A percentile compares a stretch with the other conserved stretches of the same genome.
Conservation (phyloP, 2,329 filamentous ascomycete species). For the Lomentospora prolificans region DNA sequence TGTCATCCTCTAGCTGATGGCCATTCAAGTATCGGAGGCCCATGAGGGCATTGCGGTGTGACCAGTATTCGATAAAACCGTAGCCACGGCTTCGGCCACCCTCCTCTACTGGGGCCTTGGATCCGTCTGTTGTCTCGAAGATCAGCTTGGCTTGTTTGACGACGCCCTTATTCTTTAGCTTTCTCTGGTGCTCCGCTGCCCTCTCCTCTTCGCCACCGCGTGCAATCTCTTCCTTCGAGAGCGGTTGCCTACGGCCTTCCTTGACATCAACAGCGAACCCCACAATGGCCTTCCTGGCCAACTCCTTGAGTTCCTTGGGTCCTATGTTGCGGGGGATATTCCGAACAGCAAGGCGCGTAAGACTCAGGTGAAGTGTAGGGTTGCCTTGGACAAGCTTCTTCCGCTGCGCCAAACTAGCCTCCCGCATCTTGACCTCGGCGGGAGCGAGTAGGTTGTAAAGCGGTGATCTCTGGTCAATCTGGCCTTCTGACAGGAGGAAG, state of each 20-base stretch:
- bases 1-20: conserved; percentile 44
- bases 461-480: conserved; percentile 65
- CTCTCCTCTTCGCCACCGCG: conserved; percentile 73
- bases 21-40: conserved; percentile 90
- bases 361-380: conserved; percentile 75
- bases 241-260: conserved; percentile 58
- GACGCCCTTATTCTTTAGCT: conserved; percentile 72
- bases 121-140: conserved; percentile 78
- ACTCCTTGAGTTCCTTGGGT: conserved; percentile 80
- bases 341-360: conserved; percentile 83
- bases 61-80: conserved; percentile 94
- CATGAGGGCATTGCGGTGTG: conserved; percentile 90
- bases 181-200: conserved; percentile 70
- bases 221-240: conserved; percentile 82
- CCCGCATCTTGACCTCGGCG: conserved; percentile 77
- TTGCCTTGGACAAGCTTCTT: conserved; percentile 87
- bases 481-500: conserved; percentile 80
- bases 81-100: conserved; percentile 84
- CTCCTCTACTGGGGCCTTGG: conserved; percentile 67
- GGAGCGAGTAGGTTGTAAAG: conserved; percentile 68
- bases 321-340: conserved; percentile 79
- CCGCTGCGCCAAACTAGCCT: conserved; percentile 76
- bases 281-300: conserved; percentile 86
- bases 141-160: conserved; percentile 92
- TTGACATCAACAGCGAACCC: conserved; percentile 90